phyloP scores from a whole-genome alignment of 2,329 filamentous ascomycete species.

The Venturia asperata region DNA sequence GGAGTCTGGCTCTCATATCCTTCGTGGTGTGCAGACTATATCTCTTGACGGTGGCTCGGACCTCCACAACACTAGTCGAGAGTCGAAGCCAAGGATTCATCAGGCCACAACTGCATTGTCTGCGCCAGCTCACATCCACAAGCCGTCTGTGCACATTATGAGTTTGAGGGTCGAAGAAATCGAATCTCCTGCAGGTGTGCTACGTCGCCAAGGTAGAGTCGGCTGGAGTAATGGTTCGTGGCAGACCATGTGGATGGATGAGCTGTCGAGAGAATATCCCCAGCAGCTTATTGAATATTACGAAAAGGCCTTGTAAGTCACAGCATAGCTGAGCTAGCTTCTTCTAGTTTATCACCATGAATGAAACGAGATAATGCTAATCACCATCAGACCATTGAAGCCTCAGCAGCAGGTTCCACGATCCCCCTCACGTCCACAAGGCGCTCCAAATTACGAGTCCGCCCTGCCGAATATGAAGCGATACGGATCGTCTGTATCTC shows the following conservation, averaged over 20 bases:
- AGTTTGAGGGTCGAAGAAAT: neutral
- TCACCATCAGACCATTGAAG: neutral
- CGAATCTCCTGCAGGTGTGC: neutral
- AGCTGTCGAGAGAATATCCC: neutral
- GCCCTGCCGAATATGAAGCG: neutral
- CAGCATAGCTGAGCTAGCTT: neutral
- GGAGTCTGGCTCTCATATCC: neutral
- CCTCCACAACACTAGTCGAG: neutral
- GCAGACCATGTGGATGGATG: neutral
- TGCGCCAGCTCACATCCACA: neutral
- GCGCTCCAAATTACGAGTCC: neutral
- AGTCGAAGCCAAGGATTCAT: neutral
- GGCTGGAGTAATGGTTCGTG: neutral
- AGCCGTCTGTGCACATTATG: neutral
- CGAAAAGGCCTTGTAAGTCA: neutral
- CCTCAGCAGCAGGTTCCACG: neutral
- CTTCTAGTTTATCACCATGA: neutral
- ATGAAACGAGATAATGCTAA: neutral
- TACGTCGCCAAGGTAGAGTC: neutral
- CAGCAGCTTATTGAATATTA: conserved; percentile 7
- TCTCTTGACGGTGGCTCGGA: neutral
- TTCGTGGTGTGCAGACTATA: neutral
- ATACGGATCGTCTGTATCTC: neutral
- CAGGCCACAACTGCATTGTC: neutral
- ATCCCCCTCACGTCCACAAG: neutral